Conservation (phyloP, 192 early-diverging fungal species). For the Coemansia sp. region DNA sequence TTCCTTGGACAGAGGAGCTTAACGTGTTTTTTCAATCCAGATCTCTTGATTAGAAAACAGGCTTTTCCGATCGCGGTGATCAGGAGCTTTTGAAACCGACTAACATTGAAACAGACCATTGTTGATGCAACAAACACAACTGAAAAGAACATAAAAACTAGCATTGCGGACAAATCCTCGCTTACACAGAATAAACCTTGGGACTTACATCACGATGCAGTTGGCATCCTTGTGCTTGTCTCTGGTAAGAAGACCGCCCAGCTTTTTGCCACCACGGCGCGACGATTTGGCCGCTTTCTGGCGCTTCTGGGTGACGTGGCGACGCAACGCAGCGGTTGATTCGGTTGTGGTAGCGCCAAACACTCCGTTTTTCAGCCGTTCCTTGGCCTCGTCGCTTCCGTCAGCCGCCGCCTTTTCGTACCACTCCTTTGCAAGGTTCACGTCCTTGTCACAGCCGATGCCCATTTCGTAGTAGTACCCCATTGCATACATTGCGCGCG, state of each 20-base stretch:
- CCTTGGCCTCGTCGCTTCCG: conserved; percentile 53
- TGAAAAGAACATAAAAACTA: too few relatives aligned
- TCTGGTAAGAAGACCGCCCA: conserved; percentile 25
- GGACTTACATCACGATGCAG: conserved; percentile 47
- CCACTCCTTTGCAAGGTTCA: conserved; percentile 59
- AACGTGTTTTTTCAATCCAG: too few relatives aligned
- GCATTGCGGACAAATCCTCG: too few relatives aligned
- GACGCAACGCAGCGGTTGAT: conserved; percentile 44
- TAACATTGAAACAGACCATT: too few relatives aligned
- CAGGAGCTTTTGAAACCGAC: too few relatives aligned
- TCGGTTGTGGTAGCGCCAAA: conserved; percentile 24
- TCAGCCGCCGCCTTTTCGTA: conserved; percentile 67
- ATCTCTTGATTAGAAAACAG: background rate
- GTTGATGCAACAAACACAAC: too few relatives aligned
- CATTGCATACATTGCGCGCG: conserved; percentile 85
- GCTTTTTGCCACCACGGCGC: conserved; percentile 29
- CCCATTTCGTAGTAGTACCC: conserved; percentile 89
- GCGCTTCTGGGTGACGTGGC: conserved; percentile 57
- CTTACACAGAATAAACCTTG: too few relatives aligned
- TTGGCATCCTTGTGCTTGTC: conserved; percentile 42
- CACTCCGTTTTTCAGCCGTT: conserved; percentile 45
- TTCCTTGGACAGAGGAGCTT: too few relatives aligned
- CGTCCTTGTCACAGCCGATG: conserved; percentile 60
- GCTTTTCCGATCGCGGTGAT: too few relatives aligned
- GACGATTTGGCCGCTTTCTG: conserved; percentile 38